phyloP scores from a whole-genome alignment of 2,329 filamentous ascomycete species.

The Didymella arachidicola region DNA sequence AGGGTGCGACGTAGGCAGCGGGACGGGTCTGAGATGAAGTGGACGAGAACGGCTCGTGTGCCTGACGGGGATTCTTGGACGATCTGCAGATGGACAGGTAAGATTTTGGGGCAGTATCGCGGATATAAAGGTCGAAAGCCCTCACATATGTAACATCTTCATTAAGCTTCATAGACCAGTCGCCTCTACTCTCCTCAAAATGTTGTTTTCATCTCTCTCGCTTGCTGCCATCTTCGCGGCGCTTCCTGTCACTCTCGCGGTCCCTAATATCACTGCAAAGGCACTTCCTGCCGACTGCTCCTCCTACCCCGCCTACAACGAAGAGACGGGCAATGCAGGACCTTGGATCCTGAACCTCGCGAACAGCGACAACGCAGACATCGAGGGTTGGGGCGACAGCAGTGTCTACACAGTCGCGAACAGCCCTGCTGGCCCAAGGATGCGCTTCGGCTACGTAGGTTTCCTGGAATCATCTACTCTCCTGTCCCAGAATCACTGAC shows the following conservation, averaged over 20 bases:
- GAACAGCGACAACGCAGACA: conserved; percentile 27
- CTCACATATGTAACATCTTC: background rate
- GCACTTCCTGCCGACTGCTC: background rate
- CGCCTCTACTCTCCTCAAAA: background rate
- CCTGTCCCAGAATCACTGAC: background rate
- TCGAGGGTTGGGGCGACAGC: conserved; percentile 5
- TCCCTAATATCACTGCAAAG: background rate
- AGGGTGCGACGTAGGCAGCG: background rate
- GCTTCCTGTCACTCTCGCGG: background rate
- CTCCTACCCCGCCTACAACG: conserved; percentile 31
- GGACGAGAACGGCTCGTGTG: background rate
- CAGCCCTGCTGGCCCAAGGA: background rate
- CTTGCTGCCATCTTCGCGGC: background rate
- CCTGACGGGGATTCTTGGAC: background rate
- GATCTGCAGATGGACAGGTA: background rate
- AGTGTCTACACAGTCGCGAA: background rate
- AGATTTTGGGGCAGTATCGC: background rate
- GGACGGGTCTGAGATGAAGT: background rate
- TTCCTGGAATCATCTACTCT: background rate
- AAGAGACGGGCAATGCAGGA: conserved; percentile 22
- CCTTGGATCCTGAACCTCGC: conserved; percentile 23
- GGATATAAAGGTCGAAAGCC: background rate
- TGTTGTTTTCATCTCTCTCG: background rate
- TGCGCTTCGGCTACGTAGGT: background rate
- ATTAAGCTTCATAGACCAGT: background rate